Evolutionary conservation across 1,284 basidiomycete species (phyloP), one percentile per base, ranked within the genome.

Genomic region (Apiotrichum gamsii): DNA sequence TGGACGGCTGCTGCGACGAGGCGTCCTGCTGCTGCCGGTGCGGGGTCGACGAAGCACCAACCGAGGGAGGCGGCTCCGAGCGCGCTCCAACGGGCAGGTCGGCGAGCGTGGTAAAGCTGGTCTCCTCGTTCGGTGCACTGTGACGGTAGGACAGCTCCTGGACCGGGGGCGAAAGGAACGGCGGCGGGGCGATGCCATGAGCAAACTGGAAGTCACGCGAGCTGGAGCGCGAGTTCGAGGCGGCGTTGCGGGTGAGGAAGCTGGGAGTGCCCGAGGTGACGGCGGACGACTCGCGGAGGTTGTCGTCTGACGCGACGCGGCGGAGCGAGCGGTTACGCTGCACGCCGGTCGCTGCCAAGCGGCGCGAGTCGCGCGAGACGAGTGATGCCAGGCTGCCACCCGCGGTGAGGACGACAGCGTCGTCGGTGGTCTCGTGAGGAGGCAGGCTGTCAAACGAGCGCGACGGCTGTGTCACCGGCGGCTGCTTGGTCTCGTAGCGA

Each of bases 231-330:
- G 13, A 8, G 8, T 5, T 14, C 9, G 38, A 6, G 25, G 20
- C 23, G 21, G 38, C 29, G 11, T 15, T 31, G 4, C 21, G 31
- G 14, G 37, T 39, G 30, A 39, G 45, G 13, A 39, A 16, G 8
- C 25, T 23, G 25, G 34, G 14, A n/a, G n/a, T n/a, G n/a, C n/a
- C n/a, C 25, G 25, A 28, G 8, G 25, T 6, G 25, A 11, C 6
- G 11, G 11, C 11, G 25, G 25, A 28, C 8, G 36, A 24, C 14
- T 45, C 35, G 20, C 29, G 46, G 20, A 72, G 45, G 48, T 73
- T 67, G 16, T 64, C 65, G 37, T 71, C 70, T 38, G 65, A 68
- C 2, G 71, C 67, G 4, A 66, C 59, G n/a, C 70, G 52, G 30
- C 70, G 60, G 15, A 73, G 48, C 25, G 59, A 61, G 15, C 64